phyloP scores from a whole-genome alignment of 1,284 basidiomycete genomes.

The Puccinia horiana region DNA sequence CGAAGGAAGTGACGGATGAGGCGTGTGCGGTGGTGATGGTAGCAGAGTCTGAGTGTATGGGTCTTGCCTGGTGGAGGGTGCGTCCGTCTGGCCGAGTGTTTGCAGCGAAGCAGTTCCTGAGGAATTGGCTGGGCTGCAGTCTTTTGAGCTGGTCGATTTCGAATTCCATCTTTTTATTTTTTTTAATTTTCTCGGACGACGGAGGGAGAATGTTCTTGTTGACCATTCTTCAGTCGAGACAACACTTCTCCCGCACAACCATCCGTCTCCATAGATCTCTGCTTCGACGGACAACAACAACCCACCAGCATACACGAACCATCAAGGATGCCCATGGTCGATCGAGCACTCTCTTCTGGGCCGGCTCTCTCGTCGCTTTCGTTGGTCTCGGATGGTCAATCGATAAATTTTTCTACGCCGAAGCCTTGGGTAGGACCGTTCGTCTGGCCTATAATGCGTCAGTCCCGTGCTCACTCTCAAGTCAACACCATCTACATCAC shows the following conservation, averaged over 20 bases:
- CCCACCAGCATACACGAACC: background rate
- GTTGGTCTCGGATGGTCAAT: background rate
- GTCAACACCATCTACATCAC: background rate
- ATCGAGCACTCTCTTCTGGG: background rate
- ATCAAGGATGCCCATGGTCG: background rate
- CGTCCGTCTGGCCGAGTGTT: background rate
- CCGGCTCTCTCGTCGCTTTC: background rate
- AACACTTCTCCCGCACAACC: too few species aligned
- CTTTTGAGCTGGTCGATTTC: background rate
- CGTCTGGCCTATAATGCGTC: conserved; percentile 46
- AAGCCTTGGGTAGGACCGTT: conserved; percentile 20
- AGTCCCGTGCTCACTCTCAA: background rate
- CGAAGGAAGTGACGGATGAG: conserved; percentile 82
- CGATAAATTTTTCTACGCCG: conserved; percentile 27
- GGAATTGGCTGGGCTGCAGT: background rate
- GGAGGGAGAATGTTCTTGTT: too few species aligned
- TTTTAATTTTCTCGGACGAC: background rate
- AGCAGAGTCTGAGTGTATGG: background rate
- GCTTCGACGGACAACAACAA: too few species aligned
- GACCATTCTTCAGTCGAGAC: too few species aligned
- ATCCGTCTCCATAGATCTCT: too few species aligned
- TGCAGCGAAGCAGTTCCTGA: background rate
- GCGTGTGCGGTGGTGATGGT: conserved; percentile 84
- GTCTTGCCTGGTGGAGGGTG: background rate
- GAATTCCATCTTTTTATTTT: background rate